Conservation (phyloP, 495 filamentous ascomycete genomes). For the Penicillium chermesinum region DNA sequence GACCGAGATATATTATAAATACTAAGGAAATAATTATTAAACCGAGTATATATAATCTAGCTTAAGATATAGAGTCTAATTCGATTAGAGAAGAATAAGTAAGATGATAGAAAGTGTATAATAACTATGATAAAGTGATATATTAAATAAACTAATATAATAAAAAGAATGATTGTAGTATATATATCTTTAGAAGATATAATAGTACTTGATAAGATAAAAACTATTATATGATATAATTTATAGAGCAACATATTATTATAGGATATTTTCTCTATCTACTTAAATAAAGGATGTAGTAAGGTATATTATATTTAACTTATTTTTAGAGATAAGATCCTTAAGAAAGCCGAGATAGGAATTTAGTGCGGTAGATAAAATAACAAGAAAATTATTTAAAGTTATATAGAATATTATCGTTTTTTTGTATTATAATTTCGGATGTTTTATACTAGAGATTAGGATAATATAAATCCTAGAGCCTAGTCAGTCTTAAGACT, state of each 20-base stretch:
- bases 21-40: background rate
- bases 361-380: no score
- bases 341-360: no score
- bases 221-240: background rate
- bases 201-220: background rate
- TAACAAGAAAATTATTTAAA: background rate
- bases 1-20: background rate
- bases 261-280: background rate
- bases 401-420: background rate
- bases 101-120: background rate
- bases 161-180: background rate
- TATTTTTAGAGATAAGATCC: no score
- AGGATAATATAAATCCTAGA: background rate
- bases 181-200: background rate
- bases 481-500: no score
- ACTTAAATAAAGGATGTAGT: background rate
- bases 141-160: background rate
- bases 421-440: background rate
- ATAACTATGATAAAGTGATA: background rate
- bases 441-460: background rate
- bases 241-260: background rate
- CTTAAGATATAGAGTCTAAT: conserved; percentile 2
- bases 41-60: conserved; percentile 2
- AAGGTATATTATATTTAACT: no score
- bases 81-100: background rate